phyloP scores from a whole-genome alignment of 805 yeast species.

The Metschnikowia kunwiensis region DNA sequence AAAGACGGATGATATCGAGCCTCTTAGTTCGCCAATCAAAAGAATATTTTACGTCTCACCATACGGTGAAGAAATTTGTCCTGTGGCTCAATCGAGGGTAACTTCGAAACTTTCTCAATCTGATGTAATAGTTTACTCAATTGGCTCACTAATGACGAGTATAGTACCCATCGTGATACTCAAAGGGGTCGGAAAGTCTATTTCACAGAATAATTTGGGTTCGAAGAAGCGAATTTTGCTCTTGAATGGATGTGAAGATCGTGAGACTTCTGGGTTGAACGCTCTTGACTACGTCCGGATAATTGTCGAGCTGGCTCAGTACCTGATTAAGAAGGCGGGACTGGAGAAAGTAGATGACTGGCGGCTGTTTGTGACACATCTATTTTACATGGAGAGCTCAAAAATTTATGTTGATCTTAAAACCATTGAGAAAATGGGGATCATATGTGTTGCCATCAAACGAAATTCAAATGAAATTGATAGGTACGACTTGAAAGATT shows the following conservation, averaged over 20 bases:
- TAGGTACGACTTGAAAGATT: slow-evolving; percentile 42
- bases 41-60: slow-evolving; percentile 80
- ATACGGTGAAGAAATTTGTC: slow-evolving; percentile 82
- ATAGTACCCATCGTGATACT: slow-evolving; percentile 73
- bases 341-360: slow-evolving; percentile 25
- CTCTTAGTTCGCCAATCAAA: slow-evolving; percentile 70
- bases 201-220: slow-evolving; percentile 25
- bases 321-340: slow-evolving; percentile 40
- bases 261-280: slow-evolving; percentile 72
- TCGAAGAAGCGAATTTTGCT: slow-evolving; percentile 53
- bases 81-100: slow-evolving; percentile 65
- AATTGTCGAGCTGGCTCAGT: slow-evolving; percentile 53
- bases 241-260: slow-evolving; percentile 70
- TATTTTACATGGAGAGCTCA: slow-evolving; percentile 51
- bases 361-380: slow-evolving; percentile 57
- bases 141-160: slow-evolving; percentile 89
- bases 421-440: slow-evolving; percentile 39
- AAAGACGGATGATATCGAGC: slow-evolving; percentile 51
- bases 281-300: slow-evolving; percentile 58
- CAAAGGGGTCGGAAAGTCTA: slow-evolving; percentile 68
- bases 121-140: slow-evolving; percentile 65
- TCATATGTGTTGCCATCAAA: slow-evolving; percentile 45
- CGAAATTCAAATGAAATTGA: slow-evolving; percentile 21
- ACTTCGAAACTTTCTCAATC: slow-evolving; percentile 47
- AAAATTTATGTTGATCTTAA: slow-evolving; percentile 49